Evolutionary conservation across 208 protist species (phyloP).

Genomic region (Trypanosoma platydactyli): DNA sequence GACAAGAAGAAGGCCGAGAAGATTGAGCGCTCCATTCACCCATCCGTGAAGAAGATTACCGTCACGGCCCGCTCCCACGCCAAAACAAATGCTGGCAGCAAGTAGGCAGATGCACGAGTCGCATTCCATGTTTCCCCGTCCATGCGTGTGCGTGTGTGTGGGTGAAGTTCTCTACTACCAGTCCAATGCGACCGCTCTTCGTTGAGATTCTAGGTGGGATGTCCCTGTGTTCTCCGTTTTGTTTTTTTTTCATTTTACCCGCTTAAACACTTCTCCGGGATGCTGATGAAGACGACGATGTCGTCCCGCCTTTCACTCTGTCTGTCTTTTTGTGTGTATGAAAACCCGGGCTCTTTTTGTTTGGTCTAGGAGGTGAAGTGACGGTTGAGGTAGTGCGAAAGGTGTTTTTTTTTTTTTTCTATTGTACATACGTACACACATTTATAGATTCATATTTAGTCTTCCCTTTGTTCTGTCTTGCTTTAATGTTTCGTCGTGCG

Average conservation of each 20-base stretch:
- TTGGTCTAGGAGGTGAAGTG: too few relatives aligned
- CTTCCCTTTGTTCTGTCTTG: too few relatives aligned
- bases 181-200: background rate
- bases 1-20: slow-evolving; percentile 93
- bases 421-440: too few relatives aligned
- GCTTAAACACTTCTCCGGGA: too few relatives aligned
- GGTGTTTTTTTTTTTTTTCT: too few relatives aligned
- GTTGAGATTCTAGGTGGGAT: background rate
- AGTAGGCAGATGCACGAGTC: slow-evolving; percentile 35
- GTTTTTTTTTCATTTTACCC: slow-evolving; percentile 20
- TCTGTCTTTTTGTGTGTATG: too few relatives aligned
- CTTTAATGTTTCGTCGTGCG: slow-evolving; percentile 24
- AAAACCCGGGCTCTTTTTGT: too few relatives aligned
- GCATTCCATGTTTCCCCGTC: slow-evolving; percentile 9
- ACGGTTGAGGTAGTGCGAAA: too few relatives aligned
- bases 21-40: slow-evolving; percentile 91
- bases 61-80: slow-evolving; percentile 83
- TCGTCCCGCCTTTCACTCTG: too few relatives aligned
- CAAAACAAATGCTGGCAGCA: slow-evolving; percentile 78
- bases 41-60: slow-evolving; percentile 87
- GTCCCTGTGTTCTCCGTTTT: slow-evolving; percentile 19
- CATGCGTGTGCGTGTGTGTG: background rate
- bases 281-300: too few relatives aligned
- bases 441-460: too few relatives aligned
- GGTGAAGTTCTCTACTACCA: too few relatives aligned